Percentiles rank a stretch among this genome's conserved stretches.
Conservation (phyloP, 2,329 filamentous ascomycete genomes). For the Pseudogymnoascus sp. region DNA sequence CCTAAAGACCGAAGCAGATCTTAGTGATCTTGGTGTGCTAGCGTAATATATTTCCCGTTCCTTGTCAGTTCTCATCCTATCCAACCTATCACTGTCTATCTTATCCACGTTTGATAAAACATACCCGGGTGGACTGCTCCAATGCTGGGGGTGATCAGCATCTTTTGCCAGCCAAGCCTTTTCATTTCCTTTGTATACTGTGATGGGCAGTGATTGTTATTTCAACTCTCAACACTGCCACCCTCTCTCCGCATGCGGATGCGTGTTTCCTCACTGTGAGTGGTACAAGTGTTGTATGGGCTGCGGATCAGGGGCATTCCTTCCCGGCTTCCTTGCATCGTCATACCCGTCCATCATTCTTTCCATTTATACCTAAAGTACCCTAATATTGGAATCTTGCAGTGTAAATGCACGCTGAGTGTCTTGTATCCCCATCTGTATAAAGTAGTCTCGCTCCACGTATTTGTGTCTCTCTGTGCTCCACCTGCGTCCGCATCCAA, state of each 20-base stretch:
- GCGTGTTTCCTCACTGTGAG: not conserved
- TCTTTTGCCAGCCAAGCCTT: not conserved
- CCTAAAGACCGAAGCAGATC: not conserved
- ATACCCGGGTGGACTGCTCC: not conserved
- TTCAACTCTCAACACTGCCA: not conserved
- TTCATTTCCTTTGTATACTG: constrained; percentile 5
- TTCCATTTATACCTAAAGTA: constrained; percentile 1
- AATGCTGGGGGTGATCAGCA: not conserved
- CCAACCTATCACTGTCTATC: not conserved
- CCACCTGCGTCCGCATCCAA: not conserved
- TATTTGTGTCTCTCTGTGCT: not conserved
- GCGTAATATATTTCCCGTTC: not conserved
- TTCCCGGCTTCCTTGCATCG: not conserved
- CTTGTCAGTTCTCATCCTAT: not conserved
- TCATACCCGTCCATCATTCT: not conserved
- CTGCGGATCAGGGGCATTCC: not conserved
- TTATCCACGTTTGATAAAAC: not conserved
- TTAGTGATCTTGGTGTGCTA: not conserved
- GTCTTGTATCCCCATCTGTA: not conserved
- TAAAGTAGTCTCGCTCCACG: not conserved
- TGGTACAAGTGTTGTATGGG: not conserved
- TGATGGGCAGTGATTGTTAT: not conserved
- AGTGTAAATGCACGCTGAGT: not conserved
- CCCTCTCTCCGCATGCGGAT: not conserved
- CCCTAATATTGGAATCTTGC: not conserved